phyloP scores from a whole-genome alignment of 2,329 filamentous ascomycete genomes.

The Sclerotinia minor region DNA sequence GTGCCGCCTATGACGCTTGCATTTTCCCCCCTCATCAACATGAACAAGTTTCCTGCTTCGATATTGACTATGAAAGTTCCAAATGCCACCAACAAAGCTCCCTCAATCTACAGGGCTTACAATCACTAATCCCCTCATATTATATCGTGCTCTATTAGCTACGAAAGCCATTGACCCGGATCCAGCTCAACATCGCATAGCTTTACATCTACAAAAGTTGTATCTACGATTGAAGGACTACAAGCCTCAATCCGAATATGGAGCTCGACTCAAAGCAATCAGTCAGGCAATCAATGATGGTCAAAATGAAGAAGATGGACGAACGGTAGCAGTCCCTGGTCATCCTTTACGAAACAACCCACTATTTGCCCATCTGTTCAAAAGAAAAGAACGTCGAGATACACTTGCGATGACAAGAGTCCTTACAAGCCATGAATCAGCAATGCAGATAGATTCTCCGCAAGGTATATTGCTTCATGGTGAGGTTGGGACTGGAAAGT shows the following conservation, averaged over 20 bases:
- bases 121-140: constrained; percentile 72
- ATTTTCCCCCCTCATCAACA: constrained; percentile 9
- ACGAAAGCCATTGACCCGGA: constrained; percentile 65
- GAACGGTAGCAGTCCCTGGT: constrained; percentile 50
- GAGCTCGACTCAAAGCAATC: constrained; percentile 62
- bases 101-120: constrained; percentile 50
- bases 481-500: constrained; percentile 81
- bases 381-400: constrained; percentile 54
- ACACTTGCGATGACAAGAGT: constrained; percentile 65
- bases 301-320: constrained; percentile 41
- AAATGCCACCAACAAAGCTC: constrained; percentile 41
- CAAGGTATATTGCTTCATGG: constrained; percentile 75
- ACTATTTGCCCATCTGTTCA: constrained; percentile 60
- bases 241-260: constrained; percentile 69
- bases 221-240: constrained; percentile 78
- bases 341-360: constrained; percentile 61
- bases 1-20: constrained; percentile 22
- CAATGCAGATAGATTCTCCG: constrained; percentile 70
- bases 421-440: constrained; percentile 69
- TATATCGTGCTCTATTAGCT: constrained; percentile 71
- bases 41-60: neutral
- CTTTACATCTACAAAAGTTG: constrained; percentile 74
- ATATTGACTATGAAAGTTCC: constrained; percentile 24
- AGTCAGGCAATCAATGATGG: constrained; percentile 45
- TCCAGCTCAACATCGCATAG: constrained; percentile 69